These are phyloP conservation scores for Corinectria fuckeliana DNA, from an alignment of 2,329 filamentous ascomycete species.

Conservation along the genomic window DNA sequence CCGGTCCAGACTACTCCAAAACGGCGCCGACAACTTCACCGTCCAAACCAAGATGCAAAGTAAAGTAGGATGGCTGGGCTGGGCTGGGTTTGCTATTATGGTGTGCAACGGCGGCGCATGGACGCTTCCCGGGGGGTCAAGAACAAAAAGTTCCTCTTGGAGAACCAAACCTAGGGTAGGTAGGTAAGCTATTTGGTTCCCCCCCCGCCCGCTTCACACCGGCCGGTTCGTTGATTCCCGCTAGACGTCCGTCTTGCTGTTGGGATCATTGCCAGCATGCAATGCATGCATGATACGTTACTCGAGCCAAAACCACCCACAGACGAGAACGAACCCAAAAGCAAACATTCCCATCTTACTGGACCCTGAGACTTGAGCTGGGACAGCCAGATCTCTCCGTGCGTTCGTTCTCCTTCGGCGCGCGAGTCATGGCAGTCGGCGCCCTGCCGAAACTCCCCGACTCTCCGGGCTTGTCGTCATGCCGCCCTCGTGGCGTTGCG, in stretches of 20 bases:
- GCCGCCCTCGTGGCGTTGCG: slow-evolving; percentile 1
- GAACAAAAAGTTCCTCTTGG: neutral
- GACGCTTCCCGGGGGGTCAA: neutral
- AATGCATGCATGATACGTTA: slow-evolving; percentile 18
- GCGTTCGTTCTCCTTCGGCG: neutral
- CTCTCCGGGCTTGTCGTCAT: neutral
- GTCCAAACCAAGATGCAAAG: neutral
- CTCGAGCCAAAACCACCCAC: neutral
- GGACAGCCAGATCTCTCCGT: neutral
- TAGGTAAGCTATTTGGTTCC: neutral
- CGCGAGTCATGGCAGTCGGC: neutral
- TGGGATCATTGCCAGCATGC: neutral
- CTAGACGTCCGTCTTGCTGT: neutral
- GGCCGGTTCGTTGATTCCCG: neutral
- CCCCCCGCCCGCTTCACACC: neutral
- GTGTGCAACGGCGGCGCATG: neutral
- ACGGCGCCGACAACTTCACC: neutral
- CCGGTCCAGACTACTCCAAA: neutral
- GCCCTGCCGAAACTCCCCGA: neutral
- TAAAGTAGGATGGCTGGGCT: neutral
- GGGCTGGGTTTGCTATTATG: neutral
- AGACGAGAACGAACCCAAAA: too few species aligned
- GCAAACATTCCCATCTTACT: neutral
- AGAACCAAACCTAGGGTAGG: too few species aligned
- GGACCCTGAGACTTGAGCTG: neutral